Conservation (phyloP, 2,329 filamentous ascomycete genomes). For the Arachnomyces sp. region DNA sequence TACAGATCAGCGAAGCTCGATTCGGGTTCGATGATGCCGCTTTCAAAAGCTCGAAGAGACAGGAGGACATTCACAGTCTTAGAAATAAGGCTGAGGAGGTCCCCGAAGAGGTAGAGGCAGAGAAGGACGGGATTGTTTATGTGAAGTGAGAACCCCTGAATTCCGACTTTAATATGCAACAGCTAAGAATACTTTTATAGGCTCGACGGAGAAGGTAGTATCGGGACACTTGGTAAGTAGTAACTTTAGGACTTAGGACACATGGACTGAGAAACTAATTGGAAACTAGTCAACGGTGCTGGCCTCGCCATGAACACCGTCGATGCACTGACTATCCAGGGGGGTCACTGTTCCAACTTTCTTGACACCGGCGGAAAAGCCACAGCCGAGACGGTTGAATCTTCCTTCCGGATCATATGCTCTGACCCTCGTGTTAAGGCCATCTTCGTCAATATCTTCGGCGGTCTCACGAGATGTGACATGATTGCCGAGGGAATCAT, state of each 20-base stretch:
- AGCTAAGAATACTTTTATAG: conserved; percentile 18
- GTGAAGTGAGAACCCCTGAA: conserved; percentile 45
- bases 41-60: conserved; percentile 54
- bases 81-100: conserved; percentile 48
- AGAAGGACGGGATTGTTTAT: conserved; percentile 70
- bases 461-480: conserved; percentile 63
- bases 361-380: conserved; percentile 86
- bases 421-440: conserved; percentile 64
- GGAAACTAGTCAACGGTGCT: conserved; percentile 65
- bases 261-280: conserved; percentile 2
- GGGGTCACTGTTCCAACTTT: conserved; percentile 71
- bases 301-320: conserved; percentile 88
- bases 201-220: conserved; percentile 48
- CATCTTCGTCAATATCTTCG: conserved; percentile 66
- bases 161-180: neutral
- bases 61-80: conserved; percentile 52
- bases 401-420: conserved; percentile 66
- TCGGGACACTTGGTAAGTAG: conserved; percentile 59
- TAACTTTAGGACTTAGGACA: neutral
- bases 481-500: conserved; percentile 75
- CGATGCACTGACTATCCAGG: conserved; percentile 63
- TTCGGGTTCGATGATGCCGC: conserved; percentile 66
- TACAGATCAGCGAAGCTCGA: conserved; percentile 48
- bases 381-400: conserved; percentile 70
- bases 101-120: conserved; percentile 53